These are phyloP conservation scores for Saccharomyces uvarum DNA, from an alignment of 1,139 yeast species.

Conservation along the genomic window DNA sequence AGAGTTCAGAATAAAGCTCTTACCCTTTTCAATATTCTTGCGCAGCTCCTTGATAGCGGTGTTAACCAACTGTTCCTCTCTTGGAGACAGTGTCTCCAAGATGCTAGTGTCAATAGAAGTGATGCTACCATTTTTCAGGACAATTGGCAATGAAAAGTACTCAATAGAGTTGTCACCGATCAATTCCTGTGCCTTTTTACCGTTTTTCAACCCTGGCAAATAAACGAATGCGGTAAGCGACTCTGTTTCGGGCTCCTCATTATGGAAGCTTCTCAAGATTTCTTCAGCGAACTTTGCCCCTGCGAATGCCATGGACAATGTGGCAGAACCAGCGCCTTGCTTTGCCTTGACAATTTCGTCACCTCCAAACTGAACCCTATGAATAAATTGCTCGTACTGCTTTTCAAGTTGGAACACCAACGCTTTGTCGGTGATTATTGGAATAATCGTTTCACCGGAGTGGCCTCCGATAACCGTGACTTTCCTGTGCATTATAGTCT, in stretches of 20 bases:
- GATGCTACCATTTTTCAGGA: constrained; percentile 43
- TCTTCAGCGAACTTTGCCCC: constrained; percentile 54
- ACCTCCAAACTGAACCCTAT: constrained; percentile 69
- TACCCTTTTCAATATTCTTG: constrained; percentile 54
- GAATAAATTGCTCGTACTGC: constrained; percentile 40
- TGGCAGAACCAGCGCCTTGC: constrained; percentile 71
- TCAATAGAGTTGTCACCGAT: constrained; percentile 33
- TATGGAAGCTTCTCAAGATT: constrained; percentile 22
- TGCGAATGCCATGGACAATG: constrained; percentile 71
- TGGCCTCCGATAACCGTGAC: constrained; percentile 69
- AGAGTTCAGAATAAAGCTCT: constrained; percentile 40
- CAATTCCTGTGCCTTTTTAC: constrained; percentile 38
- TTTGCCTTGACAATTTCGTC: constrained; percentile 76
- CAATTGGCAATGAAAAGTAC: constrained; percentile 58
- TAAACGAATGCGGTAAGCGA: constrained; percentile 43
- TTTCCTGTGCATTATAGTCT: constrained; percentile 38
- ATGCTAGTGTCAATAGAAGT: constrained; percentile 41
- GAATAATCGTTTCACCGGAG: constrained; percentile 70
- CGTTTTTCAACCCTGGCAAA: constrained; percentile 46
- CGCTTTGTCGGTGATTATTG: constrained; percentile 33
- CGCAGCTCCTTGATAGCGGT: constrained; percentile 50
- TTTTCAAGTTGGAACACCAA: constrained; percentile 21
- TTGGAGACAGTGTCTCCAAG: constrained; percentile 35
- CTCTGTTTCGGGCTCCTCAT: constrained; percentile 6
- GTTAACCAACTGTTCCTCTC: constrained; percentile 43